Base-by-base conservation (phyloP, 2,329 filamentous ascomycete species). In the Coniosporium tulheliwenetii region DNA sequence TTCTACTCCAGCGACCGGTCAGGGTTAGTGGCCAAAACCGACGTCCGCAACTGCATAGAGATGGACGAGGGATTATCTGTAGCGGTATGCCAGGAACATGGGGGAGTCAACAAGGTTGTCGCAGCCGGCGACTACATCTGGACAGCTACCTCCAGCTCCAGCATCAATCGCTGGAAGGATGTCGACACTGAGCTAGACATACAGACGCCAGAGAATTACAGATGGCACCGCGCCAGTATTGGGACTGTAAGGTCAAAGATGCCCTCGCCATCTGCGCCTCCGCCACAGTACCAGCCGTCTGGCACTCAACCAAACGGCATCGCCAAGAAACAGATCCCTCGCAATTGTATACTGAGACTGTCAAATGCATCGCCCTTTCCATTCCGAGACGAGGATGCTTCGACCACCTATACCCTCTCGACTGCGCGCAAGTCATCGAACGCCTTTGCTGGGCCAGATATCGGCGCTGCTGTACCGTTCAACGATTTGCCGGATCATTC, bases 1-100 rank as follows among this genome's bases (percentile, higher is more conserved):
- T 96, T 98, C 60, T 96, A 96, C 64, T 96, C 89, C 42, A 84
- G 81, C 50, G 91, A 98, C 61, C 79, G 89, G 39, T 87, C 85
- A 1, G 91, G 91, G 2, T 63, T 95, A 45, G 80, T 98, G n/a
- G 89, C 86, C 41, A 98, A 96, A 68, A 96, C 89, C 1, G 91
- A 98, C 57, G 81, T 89, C 19, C 75, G 87, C 47, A 76, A 78
- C 43, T 70, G 79, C 26, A 70, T 74, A 14, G 81, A 86, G 47
- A 72, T 89, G 60, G 87, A 95, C 52, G 83, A 94, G 51, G 91
- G 89, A 1, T 65, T 94, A 7, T 94, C 85, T 10, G 70, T 96
- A 10, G 89, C 89, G n/a, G 70, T 94, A 5, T 83, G 85, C 39
- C 85, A 95, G 56, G 91, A 98, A 60, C 83, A 94, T 50, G 84